These are phyloP conservation scores for Fusarium tanahbumbuense DNA, from an alignment of 2,329 filamentous ascomycete species.

Conservation along the genomic window DNA sequence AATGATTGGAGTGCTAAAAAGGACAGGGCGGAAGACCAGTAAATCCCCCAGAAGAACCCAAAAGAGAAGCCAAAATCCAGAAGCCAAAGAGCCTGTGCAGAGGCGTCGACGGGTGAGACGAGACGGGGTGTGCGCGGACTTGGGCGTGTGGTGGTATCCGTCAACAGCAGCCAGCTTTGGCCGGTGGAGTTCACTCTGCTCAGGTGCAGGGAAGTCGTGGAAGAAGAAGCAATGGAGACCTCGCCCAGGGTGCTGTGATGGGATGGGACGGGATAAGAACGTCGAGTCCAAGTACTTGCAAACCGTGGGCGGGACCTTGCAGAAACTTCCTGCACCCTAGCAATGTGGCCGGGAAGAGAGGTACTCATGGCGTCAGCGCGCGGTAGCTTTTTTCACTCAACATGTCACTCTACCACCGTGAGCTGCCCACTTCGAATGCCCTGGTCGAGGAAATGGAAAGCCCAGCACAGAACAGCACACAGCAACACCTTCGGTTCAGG, in stretches of 20 bases:
- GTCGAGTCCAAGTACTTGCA: slow-evolving; percentile 25
- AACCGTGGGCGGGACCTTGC: slow-evolving; percentile 22
- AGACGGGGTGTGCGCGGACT: slow-evolving; percentile 28
- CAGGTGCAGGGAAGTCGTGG: slow-evolving; percentile 32
- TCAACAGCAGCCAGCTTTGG: slow-evolving; percentile 21
- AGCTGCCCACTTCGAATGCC: slow-evolving; percentile 30
- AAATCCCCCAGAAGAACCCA: slow-evolving; percentile 31
- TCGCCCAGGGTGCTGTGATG: slow-evolving; percentile 18
- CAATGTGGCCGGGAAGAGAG: slow-evolving; percentile 12
- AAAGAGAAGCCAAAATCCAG: slow-evolving; percentile 17
- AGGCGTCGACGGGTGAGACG: slow-evolving; percentile 37
- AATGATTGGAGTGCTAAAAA: slow-evolving; percentile 36
- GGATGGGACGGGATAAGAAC: slow-evolving; percentile 14
- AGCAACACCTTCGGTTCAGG: slow-evolving; percentile 28
- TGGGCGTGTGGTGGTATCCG: slow-evolving; percentile 34
- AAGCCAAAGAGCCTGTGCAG: slow-evolving; percentile 28
- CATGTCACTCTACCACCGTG: slow-evolving; percentile 27
- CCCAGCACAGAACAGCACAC: slow-evolving; percentile 27
- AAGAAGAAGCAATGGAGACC: slow-evolving; percentile 43
- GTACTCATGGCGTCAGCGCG: not conserved
- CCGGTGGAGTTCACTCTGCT: slow-evolving; percentile 27
- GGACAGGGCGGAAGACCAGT: slow-evolving; percentile 23
- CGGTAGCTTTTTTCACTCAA: slow-evolving; percentile 1
- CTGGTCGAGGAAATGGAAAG: slow-evolving; percentile 37
- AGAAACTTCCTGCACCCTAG: not conserved